phyloP scores from a whole-genome alignment of 2,329 filamentous ascomycete species.

The Paecilomyces variotii region DNA sequence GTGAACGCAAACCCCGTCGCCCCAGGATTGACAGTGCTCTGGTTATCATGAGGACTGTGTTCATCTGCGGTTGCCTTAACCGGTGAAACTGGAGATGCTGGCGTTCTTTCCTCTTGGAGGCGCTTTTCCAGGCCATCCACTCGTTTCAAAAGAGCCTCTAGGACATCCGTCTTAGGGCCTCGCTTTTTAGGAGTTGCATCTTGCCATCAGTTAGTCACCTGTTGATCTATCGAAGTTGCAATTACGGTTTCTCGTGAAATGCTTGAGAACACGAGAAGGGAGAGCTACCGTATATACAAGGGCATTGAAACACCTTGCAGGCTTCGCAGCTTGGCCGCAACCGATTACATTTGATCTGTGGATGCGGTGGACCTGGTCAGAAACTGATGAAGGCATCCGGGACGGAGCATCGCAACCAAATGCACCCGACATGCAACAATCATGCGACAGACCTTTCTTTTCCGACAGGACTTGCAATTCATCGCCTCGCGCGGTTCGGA shows the following conservation, averaged over 20 bases:
- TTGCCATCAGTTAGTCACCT: slow-evolving; percentile 25
- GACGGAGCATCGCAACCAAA: background rate
- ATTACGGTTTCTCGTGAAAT: slow-evolving; percentile 1
- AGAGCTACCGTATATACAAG: slow-evolving; percentile 71
- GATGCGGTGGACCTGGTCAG: slow-evolving; percentile 8
- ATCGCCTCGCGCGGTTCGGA: slow-evolving; percentile 80
- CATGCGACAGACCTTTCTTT: slow-evolving; percentile 62
- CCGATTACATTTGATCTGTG: slow-evolving; percentile 84
- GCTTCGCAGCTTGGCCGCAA: slow-evolving; percentile 78
- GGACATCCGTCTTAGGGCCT: slow-evolving; percentile 81
- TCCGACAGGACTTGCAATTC: slow-evolving; percentile 93
- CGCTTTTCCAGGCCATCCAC: slow-evolving; percentile 79
- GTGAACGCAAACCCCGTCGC: slow-evolving; percentile 8
- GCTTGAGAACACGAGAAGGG: slow-evolving; percentile 2
- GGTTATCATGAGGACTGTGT: slow-evolving; percentile 5
- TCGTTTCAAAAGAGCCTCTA: slow-evolving; percentile 74
- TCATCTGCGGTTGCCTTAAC: slow-evolving; percentile 15
- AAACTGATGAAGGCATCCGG: background rate
- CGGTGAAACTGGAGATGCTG: slow-evolving; percentile 37
- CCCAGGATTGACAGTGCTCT: slow-evolving; percentile 14
- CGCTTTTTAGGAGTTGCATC: slow-evolving; percentile 85
- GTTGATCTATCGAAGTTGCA: background rate
- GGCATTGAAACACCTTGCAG: slow-evolving; percentile 80
- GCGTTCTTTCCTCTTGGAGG: slow-evolving; percentile 59
- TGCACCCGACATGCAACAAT: background rate